Conservation (phyloP, 2,329 filamentous ascomycete genomes). For the Aschersonia sp. region DNA sequence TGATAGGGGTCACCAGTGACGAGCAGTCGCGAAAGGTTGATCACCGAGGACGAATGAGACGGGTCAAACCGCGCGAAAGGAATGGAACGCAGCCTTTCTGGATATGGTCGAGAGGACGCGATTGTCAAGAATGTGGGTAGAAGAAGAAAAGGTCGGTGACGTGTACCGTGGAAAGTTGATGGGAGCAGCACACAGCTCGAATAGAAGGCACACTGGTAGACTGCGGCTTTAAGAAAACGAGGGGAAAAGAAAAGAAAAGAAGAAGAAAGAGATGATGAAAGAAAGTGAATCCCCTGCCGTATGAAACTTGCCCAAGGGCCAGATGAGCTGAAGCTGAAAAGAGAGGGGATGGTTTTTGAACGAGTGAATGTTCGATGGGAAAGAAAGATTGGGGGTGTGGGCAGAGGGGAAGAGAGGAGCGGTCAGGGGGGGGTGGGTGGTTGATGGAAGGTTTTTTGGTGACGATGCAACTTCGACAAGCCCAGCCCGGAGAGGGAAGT, state of each 20-base stretch:
- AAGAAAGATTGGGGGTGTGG: not conserved
- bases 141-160: not conserved
- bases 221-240: not conserved
- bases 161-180: not conserved
- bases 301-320: not conserved
- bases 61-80: conserved; percentile 1
- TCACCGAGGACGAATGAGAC: conserved; percentile 1
- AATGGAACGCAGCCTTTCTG: conserved; percentile 1
- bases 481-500: not conserved
- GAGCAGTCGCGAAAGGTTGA: not conserved
- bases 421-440: not conserved
- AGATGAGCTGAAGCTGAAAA: not conserved
- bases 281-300: not conserved
- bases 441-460: not conserved
- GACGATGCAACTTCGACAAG: not conserved
- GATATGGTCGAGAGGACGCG: not conserved
- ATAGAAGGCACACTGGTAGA: not conserved
- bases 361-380: not conserved
- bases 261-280: not conserved
- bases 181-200: not conserved
- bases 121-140: not conserved
- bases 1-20: conserved; percentile 3
- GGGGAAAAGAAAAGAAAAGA: not conserved
- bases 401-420: not conserved
- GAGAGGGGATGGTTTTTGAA: not conserved